Conservation (phyloP, 306 rosid species). For the Styphnolobium japonicum region DNA sequence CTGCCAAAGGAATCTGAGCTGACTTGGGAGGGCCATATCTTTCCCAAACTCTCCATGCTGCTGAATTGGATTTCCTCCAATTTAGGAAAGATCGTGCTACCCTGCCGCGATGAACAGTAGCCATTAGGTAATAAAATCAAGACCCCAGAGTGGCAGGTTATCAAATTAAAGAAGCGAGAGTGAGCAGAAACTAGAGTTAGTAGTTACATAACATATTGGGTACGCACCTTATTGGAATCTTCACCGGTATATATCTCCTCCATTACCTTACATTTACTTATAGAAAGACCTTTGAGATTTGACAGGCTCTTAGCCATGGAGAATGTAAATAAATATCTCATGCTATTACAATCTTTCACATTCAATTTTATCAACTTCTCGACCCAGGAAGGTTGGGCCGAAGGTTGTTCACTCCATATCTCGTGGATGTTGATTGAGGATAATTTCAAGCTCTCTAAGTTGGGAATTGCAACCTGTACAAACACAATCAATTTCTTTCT, state of each 20-base stretch:
- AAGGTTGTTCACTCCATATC: constrained; percentile 20
- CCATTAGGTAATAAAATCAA: not conserved
- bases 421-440: not conserved
- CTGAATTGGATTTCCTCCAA: not conserved
- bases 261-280: not conserved
- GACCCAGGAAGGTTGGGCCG: not conserved
- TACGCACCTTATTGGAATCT: not conserved
- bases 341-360: not conserved
- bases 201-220: not conserved
- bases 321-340: constrained; percentile 10
- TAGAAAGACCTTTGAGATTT: constrained; percentile 17
- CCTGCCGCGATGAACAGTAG: not conserved
- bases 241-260: not conserved
- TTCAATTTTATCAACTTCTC: constrained; percentile 6
- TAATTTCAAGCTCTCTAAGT: constrained; percentile 11
- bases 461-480: constrained; percentile 29
- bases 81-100: not conserved
- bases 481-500: not conserved
- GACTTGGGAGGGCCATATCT: not conserved
- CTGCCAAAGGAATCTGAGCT: not conserved
- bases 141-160: not conserved
- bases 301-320: constrained; percentile 6
- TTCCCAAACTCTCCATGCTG: not conserved
- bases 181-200: not conserved
- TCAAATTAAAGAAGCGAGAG: not conserved